Base-by-base conservation (phyloP, 2,329 filamentous ascomycete genomes). In the Colletotrichum agaves region DNA sequence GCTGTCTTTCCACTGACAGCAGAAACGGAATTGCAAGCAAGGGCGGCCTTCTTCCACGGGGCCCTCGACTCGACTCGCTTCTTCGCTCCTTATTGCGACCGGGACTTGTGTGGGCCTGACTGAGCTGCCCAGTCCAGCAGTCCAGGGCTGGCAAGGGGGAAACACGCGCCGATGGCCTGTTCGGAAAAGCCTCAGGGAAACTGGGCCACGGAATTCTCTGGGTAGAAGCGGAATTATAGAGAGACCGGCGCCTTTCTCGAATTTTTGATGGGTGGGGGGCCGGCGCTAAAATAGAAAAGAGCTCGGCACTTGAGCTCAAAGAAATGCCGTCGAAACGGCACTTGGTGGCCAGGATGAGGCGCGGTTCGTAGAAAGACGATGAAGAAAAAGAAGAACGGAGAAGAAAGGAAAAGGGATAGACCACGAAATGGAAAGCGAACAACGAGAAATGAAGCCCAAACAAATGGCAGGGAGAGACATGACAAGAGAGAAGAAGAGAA, bases 251-350 rank as follows among this genome's bases (percentile, higher is more conserved):
- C 56, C 11, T 27, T 23, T 55, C 47, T 52, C 23, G 37, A 35
- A 11, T 49, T 19, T 37, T 17, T 41, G 63, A 33, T 49, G 17
- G 23, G 46, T 27, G 56, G 17, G 23, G 46, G 37, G 56, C 46
- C 37, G 21, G 47, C n/a, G 33, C 63, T 56, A 61, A 52, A 52
- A 46, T 33, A 17, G 41, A 50, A 50, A 10, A 49, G 15, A 13
- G 23, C 21, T 43, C 63, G 63, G 63, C 59, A 62, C 50, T 66
- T 49, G 63, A 39, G 19, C 15, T 33, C 47, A 63, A 63, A 63
- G 60, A 15, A 59, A 52, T 19, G 33, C 41, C 27, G 67, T 60
- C 21, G 46, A 61, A 61, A 50, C 50, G 49, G 49, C 19, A 61
- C 43, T 21, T 37, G 61, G 50, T 63, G 53, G 55, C 49, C 46